A percentile compares a stretch with the other conserved stretches of the same genome.
Conservation (phyloP, 805 yeast species). For the Helenozyma rhizophorensis region DNA sequence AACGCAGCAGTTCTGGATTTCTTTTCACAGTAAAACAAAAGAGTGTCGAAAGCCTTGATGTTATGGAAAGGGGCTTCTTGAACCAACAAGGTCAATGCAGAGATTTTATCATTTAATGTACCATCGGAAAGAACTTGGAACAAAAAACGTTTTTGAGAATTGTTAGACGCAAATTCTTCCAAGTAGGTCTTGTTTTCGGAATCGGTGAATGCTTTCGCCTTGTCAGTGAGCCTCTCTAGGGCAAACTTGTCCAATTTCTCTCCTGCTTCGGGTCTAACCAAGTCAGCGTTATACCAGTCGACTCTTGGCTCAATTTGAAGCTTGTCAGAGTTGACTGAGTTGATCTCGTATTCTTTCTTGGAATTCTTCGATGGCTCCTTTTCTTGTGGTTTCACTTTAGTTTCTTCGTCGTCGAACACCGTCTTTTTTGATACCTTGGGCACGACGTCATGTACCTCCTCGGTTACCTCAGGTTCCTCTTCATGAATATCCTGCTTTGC, state of each 20-base stretch:
- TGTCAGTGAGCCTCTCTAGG: conserved; percentile 54
- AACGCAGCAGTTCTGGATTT: conserved; percentile 91
- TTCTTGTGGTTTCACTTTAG: conserved; percentile 28
- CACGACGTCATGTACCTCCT: conserved; percentile 3
- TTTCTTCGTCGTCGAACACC: conserved; percentile 35
- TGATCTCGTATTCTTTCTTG: conserved; percentile 15
- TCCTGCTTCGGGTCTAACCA: conserved; percentile 18
- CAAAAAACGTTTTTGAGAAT: conserved; percentile 82
- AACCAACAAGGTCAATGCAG: conserved; percentile 85
- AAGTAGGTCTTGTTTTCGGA: conserved; percentile 67
- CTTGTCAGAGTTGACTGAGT: conserved; percentile 53
- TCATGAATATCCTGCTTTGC: conserved; percentile 11
- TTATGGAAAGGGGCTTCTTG: conserved; percentile 96
- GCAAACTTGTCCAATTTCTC: conserved; percentile 49
- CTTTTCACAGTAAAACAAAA: conserved; percentile 76
- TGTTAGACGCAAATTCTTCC: conserved; percentile 68
- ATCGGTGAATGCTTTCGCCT: conserved; percentile 64
- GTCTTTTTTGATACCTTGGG: conserved; percentile 8
- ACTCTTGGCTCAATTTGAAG: conserved; percentile 56
- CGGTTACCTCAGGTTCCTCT: conserved; percentile 10
- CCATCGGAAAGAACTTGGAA: conserved; percentile 86
- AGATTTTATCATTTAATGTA: conserved; percentile 91
- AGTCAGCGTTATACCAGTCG: conserved; percentile 73
- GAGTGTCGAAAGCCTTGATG: conserved; percentile 72
- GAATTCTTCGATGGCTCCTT: conserved; percentile 11